Evolutionary conservation across 2,329 filamentous ascomycete genomes (phyloP), one percentile per base, ranked within the genome.

Genomic region (Colletotrichum neosansevieriae): DNA sequence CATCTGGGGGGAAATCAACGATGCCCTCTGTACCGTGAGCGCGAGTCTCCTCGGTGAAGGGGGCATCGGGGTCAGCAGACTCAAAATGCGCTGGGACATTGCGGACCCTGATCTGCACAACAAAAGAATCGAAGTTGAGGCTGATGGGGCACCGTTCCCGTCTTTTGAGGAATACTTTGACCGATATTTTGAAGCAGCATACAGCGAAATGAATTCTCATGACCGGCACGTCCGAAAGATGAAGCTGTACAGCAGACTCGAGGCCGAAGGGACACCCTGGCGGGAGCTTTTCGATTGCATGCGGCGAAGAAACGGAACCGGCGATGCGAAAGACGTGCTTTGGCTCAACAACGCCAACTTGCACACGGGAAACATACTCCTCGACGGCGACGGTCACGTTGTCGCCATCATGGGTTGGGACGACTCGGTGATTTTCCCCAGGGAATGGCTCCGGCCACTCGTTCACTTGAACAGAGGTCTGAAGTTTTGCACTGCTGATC

Each of bases 321-420:
- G 10, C 36, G 12, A 38, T 12, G 13, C 44, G 47, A 47, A 17
- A 19, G 53, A 64, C 3, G 66, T 58, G 9, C 65, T 69, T 6
- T 45, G 38, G 2, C 17, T 72, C 3, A 49, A 47, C n/a, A 63
- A 70, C 36, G 32, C 44, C 2, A 67, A 71, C n/a, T 45, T 71
- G 11, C 63, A 67, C 9, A 42, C 40, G 9, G 42, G 62, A 4
- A 65, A 70, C 6, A 44, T 72, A 4, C 65, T 71, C 9, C 32
- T 67, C 5, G 59, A 60, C 38, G 36, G 29, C 4, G 19, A 56
- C 13, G 38, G 40, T 7, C n/a, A 58, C n/a, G 40, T 71, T 13
- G 17, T 44, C 1, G 57, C 56, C 47, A 40, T 72, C 6, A 24
- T 72, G 50, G 71, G 68, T 3, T 72, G 69, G 66, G 71, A 71